phyloP scores from a whole-genome alignment of 2,329 filamentous ascomycete species.

The Malbranchea cinnamomea region DNA sequence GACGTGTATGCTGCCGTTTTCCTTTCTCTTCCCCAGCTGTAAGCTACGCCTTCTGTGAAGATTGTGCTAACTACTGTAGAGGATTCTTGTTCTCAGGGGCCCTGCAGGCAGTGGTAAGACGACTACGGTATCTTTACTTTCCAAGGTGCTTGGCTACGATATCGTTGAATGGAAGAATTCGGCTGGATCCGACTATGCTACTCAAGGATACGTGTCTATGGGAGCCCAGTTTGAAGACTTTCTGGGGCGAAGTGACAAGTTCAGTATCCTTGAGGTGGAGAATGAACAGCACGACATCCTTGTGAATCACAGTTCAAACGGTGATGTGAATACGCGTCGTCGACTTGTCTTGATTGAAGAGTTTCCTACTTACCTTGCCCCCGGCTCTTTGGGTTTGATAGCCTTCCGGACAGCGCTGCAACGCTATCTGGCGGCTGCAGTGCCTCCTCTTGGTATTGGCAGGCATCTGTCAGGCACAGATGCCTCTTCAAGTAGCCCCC shows the following conservation, averaged over 20 bases:
- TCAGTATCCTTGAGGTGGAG: slow-evolving; percentile 50
- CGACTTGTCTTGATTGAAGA: slow-evolving; percentile 64
- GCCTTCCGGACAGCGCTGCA: slow-evolving; percentile 63
- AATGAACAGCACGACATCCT: slow-evolving; percentile 4
- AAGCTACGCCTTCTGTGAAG: not conserved
- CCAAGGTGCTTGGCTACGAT: slow-evolving; percentile 59
- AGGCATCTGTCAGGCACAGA: slow-evolving; percentile 15
- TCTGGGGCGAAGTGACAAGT: slow-evolving; percentile 64
- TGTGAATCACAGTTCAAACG: slow-evolving; percentile 2
- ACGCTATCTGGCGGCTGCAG: slow-evolving; percentile 56
- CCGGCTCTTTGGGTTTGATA: slow-evolving; percentile 47
- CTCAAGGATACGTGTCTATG: slow-evolving; percentile 52
- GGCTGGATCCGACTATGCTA: slow-evolving; percentile 41
- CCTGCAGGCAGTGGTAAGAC: slow-evolving; percentile 89
- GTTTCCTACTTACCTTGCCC: slow-evolving; percentile 61
- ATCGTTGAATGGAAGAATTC: slow-evolving; percentile 89
- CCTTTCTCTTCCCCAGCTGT: not conserved
- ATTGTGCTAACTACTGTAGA: slow-evolving; percentile 33
- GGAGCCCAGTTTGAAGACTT: slow-evolving; percentile 86
- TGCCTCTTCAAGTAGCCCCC: slow-evolving; percentile 38
- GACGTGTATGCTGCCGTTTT: slow-evolving; percentile 16
- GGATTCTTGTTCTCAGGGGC: slow-evolving; percentile 73
- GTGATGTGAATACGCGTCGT: slow-evolving; percentile 21
- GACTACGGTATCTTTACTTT: slow-evolving; percentile 64
- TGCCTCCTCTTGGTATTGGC: slow-evolving; percentile 38